Evolutionary conservation across 257 asterid genomes (phyloP).

Genomic region (Schizonepeta tenuifolia): DNA sequence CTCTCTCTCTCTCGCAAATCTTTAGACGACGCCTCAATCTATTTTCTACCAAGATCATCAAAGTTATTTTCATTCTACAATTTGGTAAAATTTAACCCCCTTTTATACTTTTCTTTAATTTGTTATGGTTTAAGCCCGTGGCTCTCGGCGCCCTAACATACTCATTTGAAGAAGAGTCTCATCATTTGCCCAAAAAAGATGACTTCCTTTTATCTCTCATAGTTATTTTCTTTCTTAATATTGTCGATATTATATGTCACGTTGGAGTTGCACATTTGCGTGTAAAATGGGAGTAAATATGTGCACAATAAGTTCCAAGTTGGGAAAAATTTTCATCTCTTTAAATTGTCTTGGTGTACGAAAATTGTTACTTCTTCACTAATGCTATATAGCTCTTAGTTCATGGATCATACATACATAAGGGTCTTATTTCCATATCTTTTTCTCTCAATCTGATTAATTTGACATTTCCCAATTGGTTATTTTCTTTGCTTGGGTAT

Average conservation of each 20-base stretch:
- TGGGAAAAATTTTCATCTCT: background rate
- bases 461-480: too few species aligned
- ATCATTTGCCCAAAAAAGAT: conserved; percentile 38
- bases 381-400: background rate
- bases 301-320: conserved; percentile 26
- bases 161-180: conserved; percentile 29
- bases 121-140: conserved; percentile 35
- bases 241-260: conserved; percentile 14
- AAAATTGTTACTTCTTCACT: background rate
- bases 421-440: background rate
- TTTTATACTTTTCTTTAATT: background rate
- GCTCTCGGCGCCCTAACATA: conserved; percentile 34
- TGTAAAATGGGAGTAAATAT: conserved; percentile 24
- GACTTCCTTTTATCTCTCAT: conserved; percentile 8
- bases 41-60: too few species aligned
- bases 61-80: conserved; percentile 10
- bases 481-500: background rate
- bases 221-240: conserved; percentile 12
- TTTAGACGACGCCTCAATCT: too few species aligned
- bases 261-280: conserved; percentile 31
- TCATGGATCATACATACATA: background rate
- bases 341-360: background rate
- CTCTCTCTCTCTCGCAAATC: too few species aligned
- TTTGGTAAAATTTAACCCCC: conserved; percentile 13
- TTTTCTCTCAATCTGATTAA: background rate